phyloP scores from a whole-genome alignment of 2,329 filamentous ascomycete species.

The Stagonosporopsis chrysanthemi region DNA sequence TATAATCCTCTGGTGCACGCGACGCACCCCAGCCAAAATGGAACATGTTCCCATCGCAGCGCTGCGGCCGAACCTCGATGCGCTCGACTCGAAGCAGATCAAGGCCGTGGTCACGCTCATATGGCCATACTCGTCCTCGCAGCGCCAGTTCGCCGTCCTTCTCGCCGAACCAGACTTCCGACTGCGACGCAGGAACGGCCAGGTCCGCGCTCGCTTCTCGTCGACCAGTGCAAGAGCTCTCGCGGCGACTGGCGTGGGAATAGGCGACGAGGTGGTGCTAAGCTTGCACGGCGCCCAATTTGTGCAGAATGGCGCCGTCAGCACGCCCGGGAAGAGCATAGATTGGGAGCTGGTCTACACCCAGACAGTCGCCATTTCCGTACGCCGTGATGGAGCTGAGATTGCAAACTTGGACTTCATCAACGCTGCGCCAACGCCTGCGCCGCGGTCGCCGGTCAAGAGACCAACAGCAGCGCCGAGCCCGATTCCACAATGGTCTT shows the following conservation, averaged over 20 bases:
- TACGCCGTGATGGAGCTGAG: constrained; percentile 57
- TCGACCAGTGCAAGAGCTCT: constrained; percentile 75
- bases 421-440: constrained; percentile 40
- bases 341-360: constrained; percentile 64
- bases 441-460: constrained; percentile 32
- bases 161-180: constrained; percentile 86
- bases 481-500: constrained; percentile 64
- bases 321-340: constrained; percentile 64
- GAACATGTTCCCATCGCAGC: constrained; percentile 42
- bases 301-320: constrained; percentile 61
- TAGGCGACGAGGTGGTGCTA: constrained; percentile 78
- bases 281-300: constrained; percentile 74
- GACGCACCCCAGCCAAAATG: constrained; percentile 30
- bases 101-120: constrained; percentile 81
- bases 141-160: constrained; percentile 75
- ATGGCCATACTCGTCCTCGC: constrained; percentile 89
- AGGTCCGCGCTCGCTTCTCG: constrained; percentile 79
- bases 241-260: constrained; percentile 71
- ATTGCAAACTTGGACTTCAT: constrained; percentile 63
- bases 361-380: constrained; percentile 46
- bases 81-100: constrained; percentile 53
- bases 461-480: constrained; percentile 13
- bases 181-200: constrained; percentile 76
- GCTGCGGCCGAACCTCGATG: constrained; percentile 41
- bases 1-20: background rate